Base-by-base conservation (phyloP, 306 rosid genomes). In the Quercus variabilis region DNA sequence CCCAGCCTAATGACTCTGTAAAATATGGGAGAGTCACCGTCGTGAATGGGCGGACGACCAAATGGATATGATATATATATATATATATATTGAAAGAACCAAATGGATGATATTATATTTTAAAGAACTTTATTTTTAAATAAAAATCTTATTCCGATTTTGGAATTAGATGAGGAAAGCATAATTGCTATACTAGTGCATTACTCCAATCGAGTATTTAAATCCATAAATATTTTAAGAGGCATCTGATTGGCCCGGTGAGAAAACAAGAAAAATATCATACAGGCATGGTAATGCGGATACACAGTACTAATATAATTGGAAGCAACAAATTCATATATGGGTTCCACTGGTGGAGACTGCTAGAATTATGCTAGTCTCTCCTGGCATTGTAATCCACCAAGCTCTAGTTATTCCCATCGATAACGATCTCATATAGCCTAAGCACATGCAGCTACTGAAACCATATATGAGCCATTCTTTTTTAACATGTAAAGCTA, bases 341-440 rank as follows among this genome's bases (percentile, higher is more conserved):
- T 49, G 54, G 54, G 54, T 59, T 59, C 33, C 67, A 12, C 30
- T 23, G 4, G 33, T 12, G 54, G 54, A 11, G 54, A 49, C 54
- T 49, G 54, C 54, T 49, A 10, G 54, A 12, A 49, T 49, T 49
- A 49, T 49, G 54, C 54, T 49, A 13, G 54, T 49, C 54, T 49
- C 54, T 13, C 54, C 14, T 5, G 31, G 38, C 69, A 14, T 62
- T 18, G 35, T 78, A 23, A 60, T 76, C 74, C 71, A 38, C 13
- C 52, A 54, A 52, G 49, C 78, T 58, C 76, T 69, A 80, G 62
- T 82, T 76, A 23, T 85, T 76, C 83, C 54, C n/a, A 30, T 31
- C 51, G 31, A 80, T 58, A 76, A 84, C 69, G 71, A 12, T 71
- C 86, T 76, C 74, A 74, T 75, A 78, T 57, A 63, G 78, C 68